These are phyloP conservation scores for Barbarea vulgaris DNA, from an alignment of 345 rosid genomes.

Conservation along the genomic window DNA sequence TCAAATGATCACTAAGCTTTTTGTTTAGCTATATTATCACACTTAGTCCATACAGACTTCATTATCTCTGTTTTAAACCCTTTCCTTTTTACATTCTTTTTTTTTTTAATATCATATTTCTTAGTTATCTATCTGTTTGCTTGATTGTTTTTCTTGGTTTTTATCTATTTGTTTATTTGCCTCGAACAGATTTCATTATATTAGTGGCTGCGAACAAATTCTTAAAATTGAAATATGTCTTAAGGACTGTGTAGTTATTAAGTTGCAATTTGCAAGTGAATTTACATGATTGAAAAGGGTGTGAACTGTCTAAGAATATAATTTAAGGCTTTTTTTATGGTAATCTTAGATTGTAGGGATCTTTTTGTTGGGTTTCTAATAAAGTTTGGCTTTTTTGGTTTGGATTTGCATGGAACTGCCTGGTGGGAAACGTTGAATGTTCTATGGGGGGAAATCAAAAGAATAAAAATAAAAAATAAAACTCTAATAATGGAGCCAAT, in stretches of 20 bases:
- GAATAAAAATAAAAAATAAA: neutral
- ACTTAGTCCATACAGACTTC: neutral
- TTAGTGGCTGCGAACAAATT: neutral
- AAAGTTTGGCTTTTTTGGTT: conserved; percentile 1
- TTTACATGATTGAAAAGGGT: neutral
- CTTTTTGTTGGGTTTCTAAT: neutral
- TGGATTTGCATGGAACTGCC: conserved; percentile 6
- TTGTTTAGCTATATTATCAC: conserved; percentile 4
- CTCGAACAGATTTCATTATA: neutral
- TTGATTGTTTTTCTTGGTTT: too few species aligned
- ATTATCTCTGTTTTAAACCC: neutral
- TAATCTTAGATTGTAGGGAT: conserved; percentile 1
- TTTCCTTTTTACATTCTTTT: neutral
- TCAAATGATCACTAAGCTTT: neutral
- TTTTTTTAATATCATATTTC: neutral
- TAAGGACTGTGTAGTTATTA: neutral
- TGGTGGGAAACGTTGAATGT: conserved; percentile 30
- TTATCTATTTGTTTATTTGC: neutral
- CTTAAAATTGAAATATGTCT: neutral
- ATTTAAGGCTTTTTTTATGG: neutral
- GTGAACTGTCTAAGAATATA: neutral
- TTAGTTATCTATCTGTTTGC: too few species aligned
- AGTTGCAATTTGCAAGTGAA: neutral
- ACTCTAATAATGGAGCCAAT: neutral
- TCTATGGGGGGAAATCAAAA: neutral